A percentile compares a stretch with the other conserved stretches of the same genome.
These are phyloP conservation scores for Alternaria angustiovoidea DNA, from an alignment of 2,329 filamentous ascomycete genomes.

Conservation along the genomic window DNA sequence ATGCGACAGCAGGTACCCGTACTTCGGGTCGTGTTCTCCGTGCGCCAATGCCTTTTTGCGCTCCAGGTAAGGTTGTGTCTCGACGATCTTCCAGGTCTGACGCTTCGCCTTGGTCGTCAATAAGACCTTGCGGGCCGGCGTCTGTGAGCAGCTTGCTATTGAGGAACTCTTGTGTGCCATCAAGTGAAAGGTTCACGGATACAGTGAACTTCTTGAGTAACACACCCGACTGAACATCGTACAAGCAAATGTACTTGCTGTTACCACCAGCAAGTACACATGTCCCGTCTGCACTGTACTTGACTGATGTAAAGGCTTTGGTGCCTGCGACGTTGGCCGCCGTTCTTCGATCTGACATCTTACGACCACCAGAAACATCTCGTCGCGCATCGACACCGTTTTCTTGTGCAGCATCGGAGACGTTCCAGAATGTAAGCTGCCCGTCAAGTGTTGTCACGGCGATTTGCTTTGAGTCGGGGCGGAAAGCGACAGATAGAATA, in stretches of 20 bases:
- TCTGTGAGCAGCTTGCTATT: slow-evolving; percentile 93
- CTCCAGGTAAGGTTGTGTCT: slow-evolving; percentile 81
- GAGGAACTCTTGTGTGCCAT: slow-evolving; percentile 95
- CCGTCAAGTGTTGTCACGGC: slow-evolving; percentile 93
- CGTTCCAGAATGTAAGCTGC: slow-evolving; percentile 92
- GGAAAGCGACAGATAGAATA: slow-evolving; percentile 83
- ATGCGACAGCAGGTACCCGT: slow-evolving; percentile 82
- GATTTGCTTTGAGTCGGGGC: slow-evolving; percentile 89
- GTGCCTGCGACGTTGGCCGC: slow-evolving; percentile 90
- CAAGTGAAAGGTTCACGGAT: slow-evolving; percentile 91
- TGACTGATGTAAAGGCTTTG: slow-evolving; percentile 87
- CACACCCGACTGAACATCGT: slow-evolving; percentile 91
- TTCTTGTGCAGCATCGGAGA: slow-evolving; percentile 86
- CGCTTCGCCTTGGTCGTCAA: slow-evolving; percentile 87
- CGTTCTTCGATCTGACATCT: slow-evolving; percentile 84
- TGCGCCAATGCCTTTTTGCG: slow-evolving; percentile 86
- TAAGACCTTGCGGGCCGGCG: slow-evolving; percentile 81
- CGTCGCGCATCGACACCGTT: slow-evolving; percentile 87
- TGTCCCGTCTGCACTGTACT: slow-evolving; percentile 90
- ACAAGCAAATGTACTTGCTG: slow-evolving; percentile 98
- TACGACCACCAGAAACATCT: slow-evolving; percentile 92
- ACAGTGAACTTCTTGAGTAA: slow-evolving; percentile 95
- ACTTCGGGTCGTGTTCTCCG: slow-evolving; percentile 82
- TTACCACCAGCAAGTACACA: slow-evolving; percentile 91
- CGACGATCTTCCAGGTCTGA: slow-evolving; percentile 88